A percentile compares a stretch with the other conserved stretches of the same genome.
phyloP scores from a whole-genome alignment of 2,329 filamentous ascomycete genomes.

The Microcera coccophila region DNA sequence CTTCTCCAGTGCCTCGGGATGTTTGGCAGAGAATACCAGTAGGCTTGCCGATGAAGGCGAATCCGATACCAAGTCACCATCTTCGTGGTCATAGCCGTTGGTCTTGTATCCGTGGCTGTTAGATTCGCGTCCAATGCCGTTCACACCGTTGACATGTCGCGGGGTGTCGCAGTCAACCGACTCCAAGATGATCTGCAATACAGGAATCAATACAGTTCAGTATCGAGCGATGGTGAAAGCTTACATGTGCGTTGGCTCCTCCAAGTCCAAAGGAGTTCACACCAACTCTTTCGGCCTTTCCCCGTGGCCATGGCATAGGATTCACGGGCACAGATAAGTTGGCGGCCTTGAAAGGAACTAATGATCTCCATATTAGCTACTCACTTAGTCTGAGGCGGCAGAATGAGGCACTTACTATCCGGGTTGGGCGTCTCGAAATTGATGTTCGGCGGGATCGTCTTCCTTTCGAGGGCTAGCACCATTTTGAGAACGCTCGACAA shows the following conservation, averaged over 20 bases:
- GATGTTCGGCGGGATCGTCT: constrained; percentile 19
- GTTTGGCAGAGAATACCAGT: too few species aligned
- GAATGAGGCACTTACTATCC: constrained; percentile 24
- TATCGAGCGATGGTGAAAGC: constrained; percentile 12
- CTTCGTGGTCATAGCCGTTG: too few species aligned
- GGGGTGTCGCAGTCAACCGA: too few species aligned
- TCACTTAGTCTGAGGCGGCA: too few species aligned
- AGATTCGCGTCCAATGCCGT: too few species aligned
- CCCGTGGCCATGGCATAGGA: background rate
- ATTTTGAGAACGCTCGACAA: constrained; percentile 23
- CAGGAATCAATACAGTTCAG: background rate
- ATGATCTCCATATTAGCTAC: too few species aligned
- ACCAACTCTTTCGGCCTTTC: constrained; percentile 5
- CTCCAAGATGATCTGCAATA: background rate
- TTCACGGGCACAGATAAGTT: background rate
- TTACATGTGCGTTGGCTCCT: constrained; percentile 25
- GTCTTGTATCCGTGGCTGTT: too few species aligned
- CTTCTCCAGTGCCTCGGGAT: too few species aligned
- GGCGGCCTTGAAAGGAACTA: background rate
- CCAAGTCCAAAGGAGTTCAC: constrained; percentile 29
- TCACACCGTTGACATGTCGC: background rate
- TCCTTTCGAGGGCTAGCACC: constrained; percentile 19
- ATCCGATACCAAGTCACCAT: too few species aligned
- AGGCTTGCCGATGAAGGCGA: too few species aligned
- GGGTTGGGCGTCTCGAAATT: constrained; percentile 19